Percentiles rank a stretch among this genome's conserved stretches.
Conservation (phyloP, 1,284 basidiomycete genomes). For the Rhizopogon parksii region DNA sequence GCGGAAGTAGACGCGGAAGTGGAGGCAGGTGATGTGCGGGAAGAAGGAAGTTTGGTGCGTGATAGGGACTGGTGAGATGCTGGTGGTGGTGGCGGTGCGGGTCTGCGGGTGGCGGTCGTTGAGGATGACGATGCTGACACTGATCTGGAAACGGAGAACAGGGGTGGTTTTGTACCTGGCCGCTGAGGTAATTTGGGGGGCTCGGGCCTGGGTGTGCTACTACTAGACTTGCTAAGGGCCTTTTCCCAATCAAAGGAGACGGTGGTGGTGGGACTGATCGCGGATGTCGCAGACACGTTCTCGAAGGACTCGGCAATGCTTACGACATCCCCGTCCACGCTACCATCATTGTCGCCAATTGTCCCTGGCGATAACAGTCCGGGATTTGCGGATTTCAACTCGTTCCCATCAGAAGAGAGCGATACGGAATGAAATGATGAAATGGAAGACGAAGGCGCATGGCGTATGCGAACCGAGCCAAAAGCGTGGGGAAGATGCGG, state of each 20-base stretch:
- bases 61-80: conserved; percentile 30
- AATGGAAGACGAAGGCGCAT: conserved; percentile 61
- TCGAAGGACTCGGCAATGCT: conserved; percentile 69
- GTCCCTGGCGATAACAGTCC: conserved; percentile 36
- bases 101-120: conserved; percentile 27
- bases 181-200: conserved; percentile 55
- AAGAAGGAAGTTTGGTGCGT: conserved; percentile 25
- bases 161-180: conserved; percentile 26
- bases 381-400: conserved; percentile 1
- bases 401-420: conserved; percentile 58
- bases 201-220: conserved; percentile 23
- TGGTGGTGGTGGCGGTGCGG: conserved; percentile 29
- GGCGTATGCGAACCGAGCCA: conserved; percentile 33
- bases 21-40: conserved; percentile 35
- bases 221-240: conserved; percentile 24
- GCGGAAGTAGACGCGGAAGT: conserved; percentile 33
- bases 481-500: conserved; percentile 34
- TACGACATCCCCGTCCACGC: conserved; percentile 41
- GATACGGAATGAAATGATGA: conserved; percentile 79
- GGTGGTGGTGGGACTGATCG: conserved; percentile 37
- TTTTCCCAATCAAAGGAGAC: conserved; percentile 41
- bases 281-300: conserved; percentile 46
- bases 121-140: conserved; percentile 26
- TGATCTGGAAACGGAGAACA: conserved; percentile 27
- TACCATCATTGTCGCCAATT: conserved; percentile 31